phyloP scores from a whole-genome alignment of 495 filamentous ascomycete species.

The Trichoderma asperelloides region DNA sequence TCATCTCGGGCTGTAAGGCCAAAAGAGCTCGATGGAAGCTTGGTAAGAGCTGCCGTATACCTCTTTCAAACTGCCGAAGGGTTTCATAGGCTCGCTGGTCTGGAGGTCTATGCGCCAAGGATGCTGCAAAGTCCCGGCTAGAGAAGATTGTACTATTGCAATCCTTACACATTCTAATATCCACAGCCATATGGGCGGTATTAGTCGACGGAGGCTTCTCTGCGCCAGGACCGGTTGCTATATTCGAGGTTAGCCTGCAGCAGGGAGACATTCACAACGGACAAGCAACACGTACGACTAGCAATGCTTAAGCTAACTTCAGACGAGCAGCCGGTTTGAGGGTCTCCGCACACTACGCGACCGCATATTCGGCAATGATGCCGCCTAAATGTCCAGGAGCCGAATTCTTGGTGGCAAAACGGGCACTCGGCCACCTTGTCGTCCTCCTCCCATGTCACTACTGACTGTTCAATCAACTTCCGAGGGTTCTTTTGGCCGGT shows the following conservation, averaged over 20 bases:
- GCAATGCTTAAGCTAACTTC: conserved; percentile 75
- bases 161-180: conserved; percentile 85
- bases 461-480: conserved; percentile 76
- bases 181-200: conserved; percentile 52
- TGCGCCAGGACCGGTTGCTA: conserved; percentile 38
- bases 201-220: conserved; percentile 46
- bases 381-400: conserved; percentile 75
- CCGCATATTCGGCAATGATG: conserved; percentile 95
- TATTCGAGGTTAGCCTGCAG: not conserved
- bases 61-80: conserved; percentile 78
- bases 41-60: conserved; percentile 76
- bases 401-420: conserved; percentile 91
- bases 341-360: conserved; percentile 83
- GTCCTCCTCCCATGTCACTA: conserved; percentile 95
- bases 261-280: conserved; percentile 16
- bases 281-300: conserved; percentile 43
- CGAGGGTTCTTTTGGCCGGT: conserved; percentile 51
- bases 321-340: conserved; percentile 69
- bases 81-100: conserved; percentile 81
- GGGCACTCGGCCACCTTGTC: conserved; percentile 70
- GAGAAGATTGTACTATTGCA: conserved; percentile 81
- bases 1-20: conserved; percentile 32
- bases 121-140: conserved; percentile 69
- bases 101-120: conserved; percentile 57
- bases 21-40: conserved; percentile 75